Conservation (phyloP, 345 rosid species). For the Stellera chamaejasme region DNA sequence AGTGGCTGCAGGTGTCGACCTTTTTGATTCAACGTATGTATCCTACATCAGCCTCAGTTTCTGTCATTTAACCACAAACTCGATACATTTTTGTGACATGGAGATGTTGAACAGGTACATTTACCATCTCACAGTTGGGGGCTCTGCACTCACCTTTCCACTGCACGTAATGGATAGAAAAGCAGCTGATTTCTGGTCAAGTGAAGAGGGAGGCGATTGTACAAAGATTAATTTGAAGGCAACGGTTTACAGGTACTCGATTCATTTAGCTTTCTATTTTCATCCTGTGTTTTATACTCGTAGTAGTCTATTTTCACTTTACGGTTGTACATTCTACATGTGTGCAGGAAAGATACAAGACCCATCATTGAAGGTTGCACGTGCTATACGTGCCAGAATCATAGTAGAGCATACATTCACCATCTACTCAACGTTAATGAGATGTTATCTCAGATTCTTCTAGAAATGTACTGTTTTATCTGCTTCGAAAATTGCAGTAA, state of each 20-base stretch:
- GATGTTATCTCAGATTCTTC: slow-evolving; percentile 69
- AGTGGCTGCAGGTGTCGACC: slow-evolving; percentile 69
- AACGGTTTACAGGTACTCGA: slow-evolving; percentile 45
- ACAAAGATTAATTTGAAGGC: slow-evolving; percentile 60
- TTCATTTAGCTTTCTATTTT: background rate
- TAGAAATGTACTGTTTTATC: slow-evolving; percentile 44
- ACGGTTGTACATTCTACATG: no score
- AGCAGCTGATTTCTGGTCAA: slow-evolving; percentile 8
- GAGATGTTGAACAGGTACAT: slow-evolving; percentile 40
- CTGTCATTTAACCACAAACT: background rate
- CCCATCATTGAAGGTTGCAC: slow-evolving; percentile 44
- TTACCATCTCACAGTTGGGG: slow-evolving; percentile 59
- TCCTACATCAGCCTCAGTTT: slow-evolving; percentile 3
- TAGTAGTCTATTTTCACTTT: no score
- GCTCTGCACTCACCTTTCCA: slow-evolving; percentile 63
- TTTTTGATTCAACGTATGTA: slow-evolving; percentile 59
- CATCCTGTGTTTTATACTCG: background rate
- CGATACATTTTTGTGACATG: background rate
- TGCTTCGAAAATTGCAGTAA: background rate
- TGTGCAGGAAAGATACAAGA: slow-evolving; percentile 49
- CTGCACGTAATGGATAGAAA: slow-evolving; percentile 19
- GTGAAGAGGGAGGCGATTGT: slow-evolving; percentile 26
- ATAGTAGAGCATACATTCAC: slow-evolving; percentile 65
- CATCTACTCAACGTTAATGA: slow-evolving; percentile 73
- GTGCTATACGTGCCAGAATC: slow-evolving; percentile 72